Evolutionary conservation across 1,284 basidiomycete genomes (phyloP).

Genomic region (Cryptococcus amylolentus): DNA sequence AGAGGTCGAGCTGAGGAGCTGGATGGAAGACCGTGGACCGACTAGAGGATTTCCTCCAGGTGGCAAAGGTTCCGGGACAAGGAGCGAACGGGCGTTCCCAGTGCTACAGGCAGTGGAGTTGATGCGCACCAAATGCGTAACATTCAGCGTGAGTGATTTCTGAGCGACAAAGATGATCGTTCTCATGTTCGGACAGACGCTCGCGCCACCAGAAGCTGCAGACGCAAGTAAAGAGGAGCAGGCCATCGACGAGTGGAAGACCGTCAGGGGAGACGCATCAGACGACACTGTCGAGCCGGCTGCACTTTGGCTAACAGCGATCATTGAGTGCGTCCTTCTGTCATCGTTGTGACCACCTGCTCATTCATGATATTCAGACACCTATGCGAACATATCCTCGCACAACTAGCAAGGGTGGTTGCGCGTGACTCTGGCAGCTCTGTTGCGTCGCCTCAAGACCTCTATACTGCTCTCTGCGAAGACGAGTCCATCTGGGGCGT

Average conservation of each 20-base stretch:
- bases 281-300: conserved; percentile 63
- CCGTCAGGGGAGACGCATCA: conserved; percentile 39
- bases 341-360: background rate
- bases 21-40: conserved; percentile 58
- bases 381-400: conserved; percentile 57
- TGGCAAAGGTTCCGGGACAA: conserved; percentile 34
- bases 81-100: conserved; percentile 28
- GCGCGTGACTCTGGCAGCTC: conserved; percentile 73
- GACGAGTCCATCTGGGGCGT: conserved; percentile 76
- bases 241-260: conserved; percentile 26
- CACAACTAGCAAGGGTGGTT: conserved; percentile 75
- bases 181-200: conserved; percentile 29
- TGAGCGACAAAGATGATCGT: background rate
- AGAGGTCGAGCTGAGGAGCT: conserved; percentile 80
- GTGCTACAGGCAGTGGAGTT: conserved; percentile 37
- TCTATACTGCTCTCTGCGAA: conserved; percentile 81
- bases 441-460: conserved; percentile 66
- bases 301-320: conserved; percentile 83
- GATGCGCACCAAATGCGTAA: conserved; percentile 39
- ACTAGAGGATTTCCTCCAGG: conserved; percentile 29
- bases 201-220: conserved; percentile 28
- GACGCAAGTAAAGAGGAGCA: conserved; percentile 14
- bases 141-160: conserved; percentile 41
- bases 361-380: conserved; percentile 56
- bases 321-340: conserved; percentile 67